phyloP scores from a whole-genome alignment of 805 yeast species.

The Candida orba region DNA sequence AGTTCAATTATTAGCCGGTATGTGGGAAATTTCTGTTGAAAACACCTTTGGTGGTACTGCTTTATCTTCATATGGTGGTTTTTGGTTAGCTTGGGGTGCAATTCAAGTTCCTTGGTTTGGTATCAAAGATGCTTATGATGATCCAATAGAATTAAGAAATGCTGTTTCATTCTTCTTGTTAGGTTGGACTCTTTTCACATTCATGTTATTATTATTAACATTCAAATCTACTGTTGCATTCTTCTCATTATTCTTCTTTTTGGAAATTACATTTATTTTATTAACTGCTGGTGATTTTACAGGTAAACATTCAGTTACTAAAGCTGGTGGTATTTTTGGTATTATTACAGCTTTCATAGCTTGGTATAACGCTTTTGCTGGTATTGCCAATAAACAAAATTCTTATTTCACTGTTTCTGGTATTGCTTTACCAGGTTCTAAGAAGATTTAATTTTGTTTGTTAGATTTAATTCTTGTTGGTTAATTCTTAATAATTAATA shows the following conservation, averaged over 20 bases:
- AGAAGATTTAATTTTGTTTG: slow-evolving; percentile 2
- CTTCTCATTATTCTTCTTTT: slow-evolving; percentile 45
- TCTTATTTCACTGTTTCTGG: slow-evolving; percentile 30
- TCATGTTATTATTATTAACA: slow-evolving; percentile 45
- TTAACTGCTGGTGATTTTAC: slow-evolving; percentile 46
- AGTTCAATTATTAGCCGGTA: slow-evolving; percentile 53
- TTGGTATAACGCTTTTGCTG: slow-evolving; percentile 57
- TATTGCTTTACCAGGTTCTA: slow-evolving; percentile 27
- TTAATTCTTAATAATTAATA: background rate
- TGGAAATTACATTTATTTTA: slow-evolving; percentile 48
- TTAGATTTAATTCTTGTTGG: background rate
- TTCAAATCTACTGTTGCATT: slow-evolving; percentile 60
- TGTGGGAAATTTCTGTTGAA: slow-evolving; percentile 58
- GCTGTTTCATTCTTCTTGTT: slow-evolving; percentile 54
- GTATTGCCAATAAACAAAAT: slow-evolving; percentile 52
- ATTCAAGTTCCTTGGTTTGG: slow-evolving; percentile 55
- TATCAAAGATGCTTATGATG: slow-evolving; percentile 44
- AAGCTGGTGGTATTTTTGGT: slow-evolving; percentile 54
- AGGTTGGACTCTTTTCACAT: slow-evolving; percentile 61
- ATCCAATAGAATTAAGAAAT: slow-evolving; percentile 30
- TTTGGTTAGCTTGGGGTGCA: slow-evolving; percentile 63
- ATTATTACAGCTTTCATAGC: slow-evolving; percentile 46
- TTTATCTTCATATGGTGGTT: slow-evolving; percentile 56
- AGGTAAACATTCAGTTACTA: slow-evolving; percentile 32
- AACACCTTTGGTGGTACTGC: slow-evolving; percentile 67